Percentiles rank a stretch among this genome's conserved stretches.
These are phyloP conservation scores for Pholiota conissans DNA, from an alignment of 768 basidiomycete species.

Conservation along the genomic window DNA sequence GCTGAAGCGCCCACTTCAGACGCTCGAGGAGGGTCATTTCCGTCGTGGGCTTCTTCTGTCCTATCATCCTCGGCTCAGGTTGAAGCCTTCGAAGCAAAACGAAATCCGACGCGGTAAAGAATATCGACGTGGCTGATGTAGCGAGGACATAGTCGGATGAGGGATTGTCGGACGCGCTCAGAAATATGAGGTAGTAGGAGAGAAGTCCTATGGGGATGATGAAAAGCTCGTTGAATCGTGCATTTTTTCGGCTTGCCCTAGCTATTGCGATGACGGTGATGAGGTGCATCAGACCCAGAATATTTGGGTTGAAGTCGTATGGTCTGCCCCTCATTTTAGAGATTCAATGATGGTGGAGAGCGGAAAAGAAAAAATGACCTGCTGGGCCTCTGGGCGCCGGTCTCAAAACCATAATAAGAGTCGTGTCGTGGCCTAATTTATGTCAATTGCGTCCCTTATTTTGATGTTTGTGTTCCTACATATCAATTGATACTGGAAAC, in stretches of 20 bases:
- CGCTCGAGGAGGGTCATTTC: conserved; percentile 4
- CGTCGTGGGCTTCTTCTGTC: conserved; percentile 3
- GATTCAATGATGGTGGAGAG: background rate
- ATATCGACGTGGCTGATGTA: background rate
- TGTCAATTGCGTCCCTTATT: too few relatives aligned
- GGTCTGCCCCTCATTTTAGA: background rate
- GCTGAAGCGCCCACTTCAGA: background rate
- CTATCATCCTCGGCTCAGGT: conserved; percentile 3
- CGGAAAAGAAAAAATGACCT: too few relatives aligned
- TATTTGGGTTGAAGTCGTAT: background rate
- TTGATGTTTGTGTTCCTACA: too few relatives aligned
- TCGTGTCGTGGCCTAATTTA: too few relatives aligned
- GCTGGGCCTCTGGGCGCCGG: too few relatives aligned
- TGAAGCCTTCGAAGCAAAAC: conserved; percentile 4
- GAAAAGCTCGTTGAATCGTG: conserved; percentile 1
- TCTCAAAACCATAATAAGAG: too few relatives aligned
- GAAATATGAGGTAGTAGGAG: background rate
- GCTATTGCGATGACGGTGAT: background rate
- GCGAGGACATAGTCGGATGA: background rate
- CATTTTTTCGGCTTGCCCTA: background rate
- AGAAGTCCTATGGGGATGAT: conserved; percentile 3
- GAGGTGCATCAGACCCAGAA: background rate
- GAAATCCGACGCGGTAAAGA: conserved; percentile 3
- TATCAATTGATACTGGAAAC: too few relatives aligned
- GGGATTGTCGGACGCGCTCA: background rate